These are phyloP conservation scores for Ophiostoma novo-ulmi DNA, from an alignment of 2,329 filamentous ascomycete species.

Conservation along the genomic window DNA sequence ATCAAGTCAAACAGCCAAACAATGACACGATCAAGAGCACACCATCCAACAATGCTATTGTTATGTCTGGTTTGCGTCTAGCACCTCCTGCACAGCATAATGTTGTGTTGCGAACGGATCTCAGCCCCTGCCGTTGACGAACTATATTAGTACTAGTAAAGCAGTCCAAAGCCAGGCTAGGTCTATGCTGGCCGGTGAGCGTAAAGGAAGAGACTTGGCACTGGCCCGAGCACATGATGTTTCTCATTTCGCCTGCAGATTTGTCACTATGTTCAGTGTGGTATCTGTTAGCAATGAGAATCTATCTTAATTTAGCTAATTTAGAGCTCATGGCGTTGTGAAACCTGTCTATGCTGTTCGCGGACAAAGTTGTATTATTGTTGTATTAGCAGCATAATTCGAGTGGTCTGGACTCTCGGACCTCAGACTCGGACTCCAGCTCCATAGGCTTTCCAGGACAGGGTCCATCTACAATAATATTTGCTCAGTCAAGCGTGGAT, in stretches of 20 bases:
- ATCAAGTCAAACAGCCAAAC: not conserved
- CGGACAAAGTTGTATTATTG: no score
- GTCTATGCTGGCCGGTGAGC: not conserved
- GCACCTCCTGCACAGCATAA: not conserved
- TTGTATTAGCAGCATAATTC: not conserved
- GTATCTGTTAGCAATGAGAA: not conserved
- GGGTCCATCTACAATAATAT: not conserved
- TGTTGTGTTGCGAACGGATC: not conserved
- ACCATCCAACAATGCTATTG: not conserved
- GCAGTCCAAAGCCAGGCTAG: not conserved
- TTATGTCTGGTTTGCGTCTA: not conserved
- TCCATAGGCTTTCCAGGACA: no score
- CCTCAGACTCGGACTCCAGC: no score
- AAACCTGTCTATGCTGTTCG: not conserved
- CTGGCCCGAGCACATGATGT: not conserved
- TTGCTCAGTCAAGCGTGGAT: not conserved
- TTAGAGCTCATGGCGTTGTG: not conserved
- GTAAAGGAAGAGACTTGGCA: not conserved
- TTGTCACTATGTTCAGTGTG: not conserved
- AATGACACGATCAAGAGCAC: slow-evolving; percentile 5
- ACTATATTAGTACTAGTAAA: not conserved
- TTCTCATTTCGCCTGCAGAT: not conserved
- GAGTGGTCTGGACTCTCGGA: no score
- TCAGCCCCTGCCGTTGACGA: slow-evolving; percentile 1
- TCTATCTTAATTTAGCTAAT: no score